Evolutionary conservation across 768 basidiomycete species (phyloP), one percentile per base, ranked within the genome.

Genomic region (Gloeophyllum trabeum): DNA sequence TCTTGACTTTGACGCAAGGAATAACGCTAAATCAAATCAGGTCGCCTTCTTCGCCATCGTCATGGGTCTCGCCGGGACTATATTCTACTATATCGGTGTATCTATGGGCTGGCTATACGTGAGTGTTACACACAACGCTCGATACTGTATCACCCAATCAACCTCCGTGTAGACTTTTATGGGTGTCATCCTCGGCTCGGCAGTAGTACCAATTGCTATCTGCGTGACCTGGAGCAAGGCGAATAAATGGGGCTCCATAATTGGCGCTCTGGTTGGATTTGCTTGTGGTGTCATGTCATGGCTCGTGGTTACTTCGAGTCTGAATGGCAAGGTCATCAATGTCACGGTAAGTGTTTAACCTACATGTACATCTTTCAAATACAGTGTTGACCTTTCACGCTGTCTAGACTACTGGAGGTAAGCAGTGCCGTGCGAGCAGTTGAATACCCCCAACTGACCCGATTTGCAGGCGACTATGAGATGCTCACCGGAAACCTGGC

Each of bases 31-130:
- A 14, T 34, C 5, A 24, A 26, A 21, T 2, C 43, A 82, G 78
- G 79, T 89, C 24, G 74, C 64, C 0, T 56, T 74, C 21, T 88
- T 82, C 52, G 85, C 82, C 0, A 50, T 90, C 30, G 67, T 85
- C 25, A 90, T 89, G 73, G 89, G 79, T 18, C 51, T 90, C n/a
- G 79, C 83, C 0, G 89, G 89, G 0, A 58, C 84, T 23, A 81
- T 89, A 40, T 94, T 94, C 68, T 88, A 67, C 61, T 91, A 84
- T 57, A 89, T 92, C 48, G 90, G 90, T 5, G 79, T 93, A 21
- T 87, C 83, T 20, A 83, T 93, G 83, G 90, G 90, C 18, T 93
- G 89, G 87, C 78, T 93, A 43, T 92, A 92, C 50, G 82, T 87
- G 49, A 39, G 81, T 69, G 19, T 28, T 5, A 35, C 24, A 19